Percentiles rank a stretch among this genome's conserved stretches.
Conservation (phyloP, 2,329 filamentous ascomycete genomes). For the Paecilomyces formosus region DNA sequence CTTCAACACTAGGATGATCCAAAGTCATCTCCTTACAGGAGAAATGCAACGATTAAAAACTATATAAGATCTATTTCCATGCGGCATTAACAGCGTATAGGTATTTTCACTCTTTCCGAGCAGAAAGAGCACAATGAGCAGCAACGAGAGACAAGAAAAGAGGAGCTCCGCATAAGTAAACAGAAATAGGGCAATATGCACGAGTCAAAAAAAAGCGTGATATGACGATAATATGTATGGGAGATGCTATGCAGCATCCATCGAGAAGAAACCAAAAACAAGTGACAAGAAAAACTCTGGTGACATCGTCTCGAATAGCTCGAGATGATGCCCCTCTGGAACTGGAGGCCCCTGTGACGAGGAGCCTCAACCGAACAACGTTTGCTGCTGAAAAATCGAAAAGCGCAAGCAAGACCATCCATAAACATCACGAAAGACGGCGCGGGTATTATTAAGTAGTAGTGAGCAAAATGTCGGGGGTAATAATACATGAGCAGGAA, state of each 20-base stretch:
- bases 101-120: background rate
- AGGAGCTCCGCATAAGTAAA: background rate
- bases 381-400: background rate
- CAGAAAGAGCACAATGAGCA: background rate
- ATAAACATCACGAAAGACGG: background rate
- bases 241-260: background rate
- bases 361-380: background rate
- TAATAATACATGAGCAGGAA: slow-evolving; percentile 13
- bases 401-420: background rate
- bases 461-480: slow-evolving; percentile 5
- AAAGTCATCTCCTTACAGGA: background rate
- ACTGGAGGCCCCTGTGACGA: background rate
- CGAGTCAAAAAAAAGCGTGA: background rate
- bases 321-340: background rate
- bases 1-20: background rate
- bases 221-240: background rate
- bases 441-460: slow-evolving; percentile 12
- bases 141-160: background rate
- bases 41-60: background rate
- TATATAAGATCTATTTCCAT: background rate
- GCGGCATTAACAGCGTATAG: background rate
- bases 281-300: background rate
- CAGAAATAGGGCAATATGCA: background rate
- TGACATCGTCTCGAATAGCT: too few relatives aligned
- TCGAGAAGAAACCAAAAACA: background rate